Base-by-base conservation (phyloP, 345 rosid genomes). In the Camelina sativa region DNA sequence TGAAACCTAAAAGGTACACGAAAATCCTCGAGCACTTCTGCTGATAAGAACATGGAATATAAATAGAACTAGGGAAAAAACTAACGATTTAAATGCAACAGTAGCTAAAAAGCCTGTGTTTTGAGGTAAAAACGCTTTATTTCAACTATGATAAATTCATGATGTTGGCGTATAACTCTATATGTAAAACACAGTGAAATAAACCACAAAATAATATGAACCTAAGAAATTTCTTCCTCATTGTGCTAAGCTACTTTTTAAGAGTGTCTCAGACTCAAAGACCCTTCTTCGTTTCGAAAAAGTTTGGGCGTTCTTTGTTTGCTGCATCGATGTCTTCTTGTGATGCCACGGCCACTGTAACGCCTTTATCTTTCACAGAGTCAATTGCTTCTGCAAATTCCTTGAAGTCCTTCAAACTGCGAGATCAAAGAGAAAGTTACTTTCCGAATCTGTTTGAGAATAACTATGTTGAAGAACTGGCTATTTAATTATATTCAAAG, bases 381-480 rank as follows among this genome's bases (percentile, higher is more conserved):
- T 95, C 97, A 15, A 95, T 72, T 55, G 79, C 93, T 53, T 84
- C 89, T 0, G 88, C 92, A 11, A 95, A 95, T 64, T 87, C 86
- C 85, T 80, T 92, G 82, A 93, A 93, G 85, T 93, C 93, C 81
- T 87, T 86, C 78, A 82, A 62, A 66, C 97, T 93, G 91, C 15
- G 30, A 40, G 6, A 23, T 23, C 25, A 23, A 23, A 23, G 25
- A 32, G 43, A 52, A 71, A 62, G 62, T 47, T 46, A 62, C 6
- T 37, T 34, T 57, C 19, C 15, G 10, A 5, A 23, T 38, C 38
- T 30, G 22, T 56, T 30, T 43, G 41, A 41, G 5, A 51, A 37
- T 28, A 69, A 43, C 4, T 30, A 41, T 43, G 41, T 28, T 43
- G 10, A 67, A 23, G 23, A 23, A 38, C 1, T 23, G n/a, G 10